Evolutionary conservation across 257 asterid species (phyloP), one percentile per base, ranked within the genome.

Genomic region (Ehretia macrophylla): DNA sequence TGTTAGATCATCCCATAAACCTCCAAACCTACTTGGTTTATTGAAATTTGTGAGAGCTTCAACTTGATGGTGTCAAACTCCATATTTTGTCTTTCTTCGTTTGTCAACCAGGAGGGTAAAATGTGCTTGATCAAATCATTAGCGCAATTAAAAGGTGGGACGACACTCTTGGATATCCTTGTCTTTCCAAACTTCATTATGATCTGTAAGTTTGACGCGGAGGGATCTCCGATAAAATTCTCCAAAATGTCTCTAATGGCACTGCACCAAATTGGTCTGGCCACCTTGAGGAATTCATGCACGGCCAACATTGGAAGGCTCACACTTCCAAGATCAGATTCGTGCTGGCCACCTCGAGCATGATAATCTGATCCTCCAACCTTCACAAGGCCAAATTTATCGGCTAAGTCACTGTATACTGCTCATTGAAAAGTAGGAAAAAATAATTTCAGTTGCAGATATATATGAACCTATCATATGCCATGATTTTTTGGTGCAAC

Each of bases 351-450:
- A 4, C 90, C 94, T 72, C 82, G 80, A 49, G 90, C 99, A 52
- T 93, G 99, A 60, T 72, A 93, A 76, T 93, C 99, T 5, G 99
- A 93, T 53, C 99, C 99, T 61, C 99, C 99, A 22, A 93, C 83
- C 76, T 86, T 93, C 75, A 89, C 60, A 35, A 93, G 96, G 65
- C 77, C 78, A 60, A 82, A 78, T 4, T 78, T 66, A 56, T 93
- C 99, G 3, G 97, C 99, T 45, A 84, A 71, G 65, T 86, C 94
- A 38, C 94, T 79, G 78, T 80, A 93, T 16, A 78, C 99, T 93
- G 82, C 65, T 58, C 58, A 51, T n/a, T 14, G 22, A 58, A 60
- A 67, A 61, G 63, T 14, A 14, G 55, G 50, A 42, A 37, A 55
- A 42, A 62, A 19, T 54, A 48, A 64, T 19, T 59, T 54, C 37